Evolutionary conservation across 495 filamentous ascomycete species (phyloP).

Genomic region (Friedmanniomyces endolithicus): DNA sequence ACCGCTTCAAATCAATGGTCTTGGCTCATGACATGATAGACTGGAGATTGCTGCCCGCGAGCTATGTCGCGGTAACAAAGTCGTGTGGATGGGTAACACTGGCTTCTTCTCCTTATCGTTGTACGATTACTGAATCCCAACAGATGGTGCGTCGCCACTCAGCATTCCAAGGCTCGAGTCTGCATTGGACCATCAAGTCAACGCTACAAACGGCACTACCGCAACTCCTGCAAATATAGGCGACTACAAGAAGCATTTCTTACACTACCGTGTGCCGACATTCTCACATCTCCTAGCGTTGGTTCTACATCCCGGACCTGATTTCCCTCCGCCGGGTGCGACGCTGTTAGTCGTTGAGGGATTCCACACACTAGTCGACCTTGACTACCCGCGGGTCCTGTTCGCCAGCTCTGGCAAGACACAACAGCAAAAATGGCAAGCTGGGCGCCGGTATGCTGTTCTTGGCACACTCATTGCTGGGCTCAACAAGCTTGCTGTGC

Average conservation of each 20-base stretch:
- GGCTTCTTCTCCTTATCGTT: neutral
- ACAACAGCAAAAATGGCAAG: slow-evolving; percentile 41
- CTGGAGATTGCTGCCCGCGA: neutral
- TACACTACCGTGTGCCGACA: slow-evolving; percentile 35
- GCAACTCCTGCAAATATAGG: neutral
- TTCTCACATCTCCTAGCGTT: slow-evolving; percentile 70
- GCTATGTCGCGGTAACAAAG: neutral
- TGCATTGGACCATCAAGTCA: neutral
- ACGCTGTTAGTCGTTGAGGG: slow-evolving; percentile 65
- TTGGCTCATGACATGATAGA: neutral
- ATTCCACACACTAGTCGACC: slow-evolving; percentile 57
- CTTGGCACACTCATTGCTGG: slow-evolving; percentile 43
- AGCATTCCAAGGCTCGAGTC: neutral
- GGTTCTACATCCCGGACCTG: slow-evolving; percentile 46
- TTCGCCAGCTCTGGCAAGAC: slow-evolving; percentile 29
- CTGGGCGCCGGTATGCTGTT: slow-evolving; percentile 50
- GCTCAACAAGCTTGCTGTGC: slow-evolving; percentile 56
- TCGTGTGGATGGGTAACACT: slow-evolving; percentile 4
- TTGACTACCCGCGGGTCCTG: slow-evolving; percentile 42
- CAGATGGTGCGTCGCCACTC: neutral
- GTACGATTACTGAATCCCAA: neutral
- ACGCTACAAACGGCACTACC: neutral
- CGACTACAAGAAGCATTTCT: slow-evolving; percentile 17
- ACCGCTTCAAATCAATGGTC: neutral
- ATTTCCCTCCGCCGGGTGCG: slow-evolving; percentile 47